These are phyloP conservation scores for Blastomyces parvus DNA, from an alignment of 2,329 filamentous ascomycete genomes.

Conservation along the genomic window DNA sequence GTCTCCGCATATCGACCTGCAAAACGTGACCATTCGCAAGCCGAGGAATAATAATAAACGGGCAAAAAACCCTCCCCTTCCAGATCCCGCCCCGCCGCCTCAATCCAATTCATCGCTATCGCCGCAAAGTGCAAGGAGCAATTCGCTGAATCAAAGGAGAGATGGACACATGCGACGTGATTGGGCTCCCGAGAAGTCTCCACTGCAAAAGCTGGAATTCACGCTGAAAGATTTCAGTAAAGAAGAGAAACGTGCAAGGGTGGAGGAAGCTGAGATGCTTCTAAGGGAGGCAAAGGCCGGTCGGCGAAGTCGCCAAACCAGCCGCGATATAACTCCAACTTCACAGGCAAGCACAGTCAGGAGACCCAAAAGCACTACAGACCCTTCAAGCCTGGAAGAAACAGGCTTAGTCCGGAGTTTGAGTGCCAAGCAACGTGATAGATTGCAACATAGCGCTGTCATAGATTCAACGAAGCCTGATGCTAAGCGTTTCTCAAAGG, in stretches of 20 bases:
- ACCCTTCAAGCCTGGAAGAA: conserved; percentile 12
- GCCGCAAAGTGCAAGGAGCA: conserved; percentile 18
- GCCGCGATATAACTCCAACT: conserved; percentile 12
- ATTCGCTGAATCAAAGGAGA: conserved; percentile 18
- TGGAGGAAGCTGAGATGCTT: conserved; percentile 70
- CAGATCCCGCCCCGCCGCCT: background rate
- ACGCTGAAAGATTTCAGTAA: conserved; percentile 89
- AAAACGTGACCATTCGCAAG: conserved; percentile 7
- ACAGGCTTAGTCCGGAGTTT: conserved; percentile 13
- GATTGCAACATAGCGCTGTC: conserved; percentile 13
- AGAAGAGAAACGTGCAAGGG: conserved; percentile 80
- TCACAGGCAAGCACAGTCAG: conserved; percentile 9
- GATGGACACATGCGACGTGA: conserved; percentile 29
- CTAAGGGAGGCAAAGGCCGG: conserved; percentile 46
- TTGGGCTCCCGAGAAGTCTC: conserved; percentile 73
- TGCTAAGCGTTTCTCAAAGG: conserved; percentile 12
- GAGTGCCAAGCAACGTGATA: conserved; percentile 13
- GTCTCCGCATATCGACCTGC: conserved; percentile 2
- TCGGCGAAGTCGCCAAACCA: conserved; percentile 10
- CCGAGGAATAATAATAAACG: conserved; percentile 11
- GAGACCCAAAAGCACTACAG: conserved; percentile 4
- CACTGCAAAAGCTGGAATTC: conserved; percentile 84
- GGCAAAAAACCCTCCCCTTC: conserved; percentile 10
- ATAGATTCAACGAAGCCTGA: conserved; percentile 17
- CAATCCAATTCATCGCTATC: conserved; percentile 5